A percentile compares a stretch with the other conserved stretches of the same genome.
Conservation (phyloP, 2,329 filamentous ascomycete species). For the Aspergillus unguis region DNA sequence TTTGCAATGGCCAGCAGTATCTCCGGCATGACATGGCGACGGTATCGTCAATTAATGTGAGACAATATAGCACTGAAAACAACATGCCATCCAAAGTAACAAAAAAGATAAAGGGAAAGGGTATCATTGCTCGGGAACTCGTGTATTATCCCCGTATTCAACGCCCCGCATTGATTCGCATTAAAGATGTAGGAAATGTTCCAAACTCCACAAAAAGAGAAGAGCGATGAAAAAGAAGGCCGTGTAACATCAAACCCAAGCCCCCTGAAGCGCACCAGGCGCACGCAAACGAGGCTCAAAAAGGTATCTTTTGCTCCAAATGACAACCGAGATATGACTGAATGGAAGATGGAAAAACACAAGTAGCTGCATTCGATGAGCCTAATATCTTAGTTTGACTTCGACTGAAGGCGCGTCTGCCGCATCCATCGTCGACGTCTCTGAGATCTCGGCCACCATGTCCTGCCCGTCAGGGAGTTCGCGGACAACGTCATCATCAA, state of each 20-base stretch:
- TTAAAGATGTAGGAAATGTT: background rate
- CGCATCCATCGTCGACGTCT: conserved; percentile 50
- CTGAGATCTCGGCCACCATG: conserved; percentile 69
- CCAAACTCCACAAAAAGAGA: conserved; percentile 18
- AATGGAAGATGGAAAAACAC: conserved; percentile 14
- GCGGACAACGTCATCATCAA: conserved; percentile 85
- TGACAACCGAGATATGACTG: background rate
- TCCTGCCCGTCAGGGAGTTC: conserved; percentile 88
- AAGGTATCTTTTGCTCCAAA: conserved; percentile 6
- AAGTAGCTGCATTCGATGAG: conserved; percentile 9
- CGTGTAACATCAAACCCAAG: conserved; percentile 10
- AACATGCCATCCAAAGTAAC: conserved; percentile 14
- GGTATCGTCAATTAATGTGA: conserved; percentile 25
- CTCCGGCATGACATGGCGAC: conserved; percentile 10
- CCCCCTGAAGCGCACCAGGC: conserved; percentile 21
- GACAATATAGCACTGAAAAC: conserved; percentile 16
- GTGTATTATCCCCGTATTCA: conserved; percentile 41
- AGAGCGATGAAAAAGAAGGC: conserved; percentile 7
- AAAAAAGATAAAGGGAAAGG: conserved; percentile 27
- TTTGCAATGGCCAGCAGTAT: conserved; percentile 8
- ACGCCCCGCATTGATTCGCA: conserved; percentile 26
- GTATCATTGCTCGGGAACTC: conserved; percentile 43
- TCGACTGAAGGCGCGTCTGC: conserved; percentile 34
- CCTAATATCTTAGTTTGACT: conserved; percentile 53
- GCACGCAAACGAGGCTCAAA: conserved; percentile 4